A percentile compares a stretch with the other conserved stretches of the same genome.
These are phyloP conservation scores for Kodamaea laetipori DNA, from an alignment of 805 yeast genomes.

Conservation along the genomic window DNA sequence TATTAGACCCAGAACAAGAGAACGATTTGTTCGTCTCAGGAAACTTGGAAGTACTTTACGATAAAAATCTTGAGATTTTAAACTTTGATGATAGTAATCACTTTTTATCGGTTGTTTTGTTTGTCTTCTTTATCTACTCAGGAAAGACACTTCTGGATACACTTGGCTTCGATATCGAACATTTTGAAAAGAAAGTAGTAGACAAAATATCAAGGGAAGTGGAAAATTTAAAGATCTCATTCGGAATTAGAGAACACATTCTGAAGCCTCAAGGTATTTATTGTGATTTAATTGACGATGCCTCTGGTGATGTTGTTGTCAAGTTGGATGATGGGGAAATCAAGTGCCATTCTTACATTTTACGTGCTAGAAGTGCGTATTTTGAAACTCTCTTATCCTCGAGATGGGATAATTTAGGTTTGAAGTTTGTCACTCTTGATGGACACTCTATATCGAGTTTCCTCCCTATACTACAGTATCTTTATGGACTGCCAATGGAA, in stretches of 20 bases:
- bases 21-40: slow-evolving; percentile 24
- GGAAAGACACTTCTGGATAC: slow-evolving; percentile 12
- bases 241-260: slow-evolving; percentile 9
- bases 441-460: slow-evolving; percentile 48
- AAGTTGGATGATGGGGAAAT: slow-evolving; percentile 50
- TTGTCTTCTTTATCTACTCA: slow-evolving; percentile 47
- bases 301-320: slow-evolving; percentile 45
- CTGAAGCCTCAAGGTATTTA: background rate
- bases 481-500: slow-evolving; percentile 56
- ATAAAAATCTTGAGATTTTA: slow-evolving; percentile 17
- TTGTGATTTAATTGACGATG: slow-evolving; percentile 9
- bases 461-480: slow-evolving; percentile 49
- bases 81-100: slow-evolving; percentile 26
- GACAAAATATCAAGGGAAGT: slow-evolving; percentile 11
- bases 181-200: slow-evolving; percentile 2
- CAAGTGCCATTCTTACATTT: slow-evolving; percentile 50
- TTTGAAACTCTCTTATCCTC: slow-evolving; percentile 60
- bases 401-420: slow-evolving; percentile 48
- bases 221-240: slow-evolving; percentile 13
- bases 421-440: slow-evolving; percentile 42
- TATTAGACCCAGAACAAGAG: slow-evolving; percentile 23
- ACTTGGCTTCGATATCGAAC: slow-evolving; percentile 7
- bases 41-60: slow-evolving; percentile 28
- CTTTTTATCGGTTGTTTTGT: slow-evolving; percentile 41
- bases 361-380: slow-evolving; percentile 60